Evolutionary conservation across 768 basidiomycete genomes (phyloP).

Genomic region (Russula emetica): DNA sequence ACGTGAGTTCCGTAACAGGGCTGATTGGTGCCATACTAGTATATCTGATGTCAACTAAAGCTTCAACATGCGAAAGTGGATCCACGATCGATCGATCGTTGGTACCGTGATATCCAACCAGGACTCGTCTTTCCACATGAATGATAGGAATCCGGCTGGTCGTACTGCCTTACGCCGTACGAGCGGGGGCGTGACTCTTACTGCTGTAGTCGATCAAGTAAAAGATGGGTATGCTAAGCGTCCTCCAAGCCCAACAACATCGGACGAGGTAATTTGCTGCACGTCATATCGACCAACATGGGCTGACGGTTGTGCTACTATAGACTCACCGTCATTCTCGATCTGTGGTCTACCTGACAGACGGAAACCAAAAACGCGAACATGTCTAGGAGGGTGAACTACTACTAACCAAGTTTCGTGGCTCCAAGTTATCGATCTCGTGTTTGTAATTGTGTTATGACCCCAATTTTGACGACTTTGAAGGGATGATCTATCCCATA

Average conservation of each 20-base stretch:
- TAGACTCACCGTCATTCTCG: not conserved
- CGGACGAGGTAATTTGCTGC: not conserved
- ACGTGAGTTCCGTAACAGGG: not conserved
- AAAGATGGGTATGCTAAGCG: not conserved
- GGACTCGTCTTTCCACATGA: not conserved
- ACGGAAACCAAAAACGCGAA: not conserved
- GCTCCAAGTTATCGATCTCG: not conserved
- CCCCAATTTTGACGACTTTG: not conserved
- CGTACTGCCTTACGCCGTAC: not conserved
- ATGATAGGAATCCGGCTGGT: not conserved
- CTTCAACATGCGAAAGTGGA: constrained; percentile 9
- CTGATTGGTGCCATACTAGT: not conserved
- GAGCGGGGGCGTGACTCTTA: not conserved
- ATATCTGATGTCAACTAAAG: not conserved
- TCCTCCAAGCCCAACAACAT: not conserved
- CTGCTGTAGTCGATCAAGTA: not conserved
- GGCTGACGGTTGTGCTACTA: not conserved
- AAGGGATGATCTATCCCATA: not conserved
- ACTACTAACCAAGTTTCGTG: not conserved
- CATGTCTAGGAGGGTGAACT: no score
- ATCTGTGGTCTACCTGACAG: not conserved
- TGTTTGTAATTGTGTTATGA: not conserved
- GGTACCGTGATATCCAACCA: not conserved
- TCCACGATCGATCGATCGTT: not conserved
- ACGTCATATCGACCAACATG: not conserved